Base-by-base conservation (phyloP, 495 filamentous ascomycete genomes). In the Talaromyces ruber region DNA sequence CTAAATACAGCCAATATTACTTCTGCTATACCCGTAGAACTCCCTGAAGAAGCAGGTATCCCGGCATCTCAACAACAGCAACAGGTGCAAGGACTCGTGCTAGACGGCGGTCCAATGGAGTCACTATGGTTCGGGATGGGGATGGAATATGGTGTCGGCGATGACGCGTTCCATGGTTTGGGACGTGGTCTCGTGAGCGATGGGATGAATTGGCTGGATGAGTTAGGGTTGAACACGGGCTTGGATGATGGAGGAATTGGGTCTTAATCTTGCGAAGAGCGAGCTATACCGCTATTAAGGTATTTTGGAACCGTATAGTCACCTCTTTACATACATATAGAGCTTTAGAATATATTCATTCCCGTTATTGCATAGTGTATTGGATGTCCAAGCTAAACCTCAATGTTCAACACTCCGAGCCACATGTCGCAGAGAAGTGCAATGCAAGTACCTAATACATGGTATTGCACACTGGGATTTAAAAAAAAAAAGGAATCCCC, bases 181-280 rank as follows among this genome's bases (percentile, higher is more conserved):
- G 54, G 54, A 34, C 24, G 54, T 32, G 54, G 54, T 34, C 29
- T 57, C 22, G 29, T 34, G 26, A 57, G 54, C 29, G 54, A 57
- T 57, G 54, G 54, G 24, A 32, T 57, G n/a, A 57, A 57, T 22
- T 57, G 54, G 54, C 29, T 57, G 0, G 54, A 57, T 57, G 28
- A 34, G 28, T 32, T 57, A 12, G 54, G 29, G 29, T 57, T 57
- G 54, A 34, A 57, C n/a, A 34, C 54, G 28, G 29, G 34, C n/a
- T 12, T 34, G 54, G 54, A 57, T 57, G 26, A 29, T 21, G 11
- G 29, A 2, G 29, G 12, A 57, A 25, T 18, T 8, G 26, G 12
- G 5, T n/a, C 26, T 32, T 16, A 8, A 24, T 57, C 29, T 30
- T 26, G 25, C 32, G 11, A 8, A 47, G n/a, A 47, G n/a, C n/a